Conservation (phyloP, 2,329 filamentous ascomycete genomes). For the Chaetomiaceae sp. region DNA sequence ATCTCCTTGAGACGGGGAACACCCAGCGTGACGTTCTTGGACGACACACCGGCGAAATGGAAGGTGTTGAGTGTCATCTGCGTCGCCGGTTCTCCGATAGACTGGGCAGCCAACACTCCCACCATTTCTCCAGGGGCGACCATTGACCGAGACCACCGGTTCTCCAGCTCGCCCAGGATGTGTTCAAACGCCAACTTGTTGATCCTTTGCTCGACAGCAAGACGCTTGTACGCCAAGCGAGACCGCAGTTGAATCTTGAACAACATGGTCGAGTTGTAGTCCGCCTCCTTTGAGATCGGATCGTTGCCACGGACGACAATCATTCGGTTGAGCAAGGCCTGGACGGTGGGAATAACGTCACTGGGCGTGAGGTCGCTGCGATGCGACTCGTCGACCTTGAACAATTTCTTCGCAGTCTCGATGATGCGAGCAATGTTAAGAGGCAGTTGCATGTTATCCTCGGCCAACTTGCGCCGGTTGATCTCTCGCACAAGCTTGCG, state of each 20-base stretch:
- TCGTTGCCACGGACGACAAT: constrained; percentile 84
- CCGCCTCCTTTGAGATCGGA: constrained; percentile 75
- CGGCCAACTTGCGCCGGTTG: constrained; percentile 64
- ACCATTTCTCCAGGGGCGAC: constrained; percentile 98
- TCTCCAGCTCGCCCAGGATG: constrained; percentile 85
- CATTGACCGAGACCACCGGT: constrained; percentile 76
- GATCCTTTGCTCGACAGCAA: constrained; percentile 79
- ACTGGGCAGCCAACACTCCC: constrained; percentile 93
- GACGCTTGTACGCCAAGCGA: constrained; percentile 83
- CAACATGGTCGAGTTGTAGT: constrained; percentile 80
- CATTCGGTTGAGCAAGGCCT: constrained; percentile 69
- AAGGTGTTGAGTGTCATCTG: constrained; percentile 99
- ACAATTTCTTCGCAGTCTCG: constrained; percentile 82
- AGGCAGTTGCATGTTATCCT: constrained; percentile 84
- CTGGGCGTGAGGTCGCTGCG: constrained; percentile 86
- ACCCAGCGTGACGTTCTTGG: constrained; percentile 99
- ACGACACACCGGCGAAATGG: constrained; percentile 99
- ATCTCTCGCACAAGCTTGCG: constrained; percentile 68
- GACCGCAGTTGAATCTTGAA: constrained; percentile 92
- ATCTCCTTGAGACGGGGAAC: constrained; percentile 99
- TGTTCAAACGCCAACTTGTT: constrained; percentile 92
- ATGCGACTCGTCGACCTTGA: constrained; percentile 80
- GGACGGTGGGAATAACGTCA: constrained; percentile 78
- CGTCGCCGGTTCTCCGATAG: constrained; percentile 95
- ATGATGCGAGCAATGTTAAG: constrained; percentile 90